Percentiles rank a stretch among this genome's conserved stretches.
These are phyloP conservation scores for Solanum hybrid DNA, from an alignment of 305 asterid species.

Conservation along the genomic window DNA sequence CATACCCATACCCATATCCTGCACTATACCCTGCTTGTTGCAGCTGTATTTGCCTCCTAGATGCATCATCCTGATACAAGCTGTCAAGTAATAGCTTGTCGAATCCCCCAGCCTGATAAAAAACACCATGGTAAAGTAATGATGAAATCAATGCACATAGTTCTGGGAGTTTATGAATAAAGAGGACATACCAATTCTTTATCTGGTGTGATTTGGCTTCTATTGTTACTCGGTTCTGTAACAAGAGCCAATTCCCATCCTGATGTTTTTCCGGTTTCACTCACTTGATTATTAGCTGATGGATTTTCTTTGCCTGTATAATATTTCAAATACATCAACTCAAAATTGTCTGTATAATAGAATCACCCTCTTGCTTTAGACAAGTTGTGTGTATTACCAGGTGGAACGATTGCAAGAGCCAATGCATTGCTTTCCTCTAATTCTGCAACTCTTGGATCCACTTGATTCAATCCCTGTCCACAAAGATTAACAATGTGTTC, in stretches of 20 bases:
- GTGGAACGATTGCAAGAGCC: conserved; percentile 71
- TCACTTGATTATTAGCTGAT: conserved; percentile 11
- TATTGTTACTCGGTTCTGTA: conserved; percentile 52
- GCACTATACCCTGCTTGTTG: conserved; percentile 62
- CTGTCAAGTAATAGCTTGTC: conserved; percentile 69
- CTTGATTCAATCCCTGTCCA: conserved; percentile 46
- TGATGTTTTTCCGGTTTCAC: conserved; percentile 32
- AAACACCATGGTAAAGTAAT: not conserved
- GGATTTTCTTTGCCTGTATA: conserved; percentile 33
- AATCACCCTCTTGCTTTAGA: not conserved
- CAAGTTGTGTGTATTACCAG: conserved; percentile 27
- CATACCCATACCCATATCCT: conserved; percentile 38
- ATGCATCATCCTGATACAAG: conserved; percentile 60
- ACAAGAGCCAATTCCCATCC: conserved; percentile 93
- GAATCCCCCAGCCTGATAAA: conserved; percentile 70
- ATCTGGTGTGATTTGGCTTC: conserved; percentile 23
- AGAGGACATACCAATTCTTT: conserved; percentile 34
- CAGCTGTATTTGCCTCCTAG: conserved; percentile 53
- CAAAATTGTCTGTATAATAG: not conserved
- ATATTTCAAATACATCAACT: not conserved
- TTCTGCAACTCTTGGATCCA: conserved; percentile 36
- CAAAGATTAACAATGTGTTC: not conserved
- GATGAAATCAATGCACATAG: not conserved
- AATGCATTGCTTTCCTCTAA: conserved; percentile 58
- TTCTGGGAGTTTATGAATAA: not conserved